phyloP scores from a whole-genome alignment of 2,329 filamentous ascomycete genomes.

The Dothiorella sarmentorum region DNA sequence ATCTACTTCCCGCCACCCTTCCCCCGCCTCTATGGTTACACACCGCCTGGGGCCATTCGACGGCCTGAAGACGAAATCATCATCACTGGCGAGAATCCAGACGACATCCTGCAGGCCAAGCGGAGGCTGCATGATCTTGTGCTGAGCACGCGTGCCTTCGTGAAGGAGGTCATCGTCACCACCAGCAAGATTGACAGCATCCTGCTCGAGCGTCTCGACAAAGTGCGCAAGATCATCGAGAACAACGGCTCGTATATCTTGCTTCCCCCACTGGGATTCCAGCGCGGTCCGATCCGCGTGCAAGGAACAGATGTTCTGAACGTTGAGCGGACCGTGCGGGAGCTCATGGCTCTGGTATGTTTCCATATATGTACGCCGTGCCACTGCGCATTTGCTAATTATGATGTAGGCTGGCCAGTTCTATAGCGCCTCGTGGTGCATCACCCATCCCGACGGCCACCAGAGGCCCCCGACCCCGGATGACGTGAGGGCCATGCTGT shows the following conservation, averaged over 20 bases:
- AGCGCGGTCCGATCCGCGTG: slow-evolving; percentile 79
- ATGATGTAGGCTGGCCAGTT: slow-evolving; percentile 78
- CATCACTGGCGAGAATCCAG: slow-evolving; percentile 84
- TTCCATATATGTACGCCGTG: slow-evolving; percentile 13
- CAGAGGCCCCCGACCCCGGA: slow-evolving; percentile 59
- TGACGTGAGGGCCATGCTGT: slow-evolving; percentile 85
- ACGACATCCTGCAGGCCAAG: slow-evolving; percentile 85
- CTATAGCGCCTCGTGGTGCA: slow-evolving; percentile 95
- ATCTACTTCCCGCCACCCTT: slow-evolving; percentile 98
- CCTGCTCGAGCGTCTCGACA: slow-evolving; percentile 84
- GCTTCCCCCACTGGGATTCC: slow-evolving; percentile 82
- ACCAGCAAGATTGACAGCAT: slow-evolving; percentile 94
- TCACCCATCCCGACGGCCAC: slow-evolving; percentile 69
- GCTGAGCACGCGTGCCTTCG: slow-evolving; percentile 66
- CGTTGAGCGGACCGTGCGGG: slow-evolving; percentile 89
- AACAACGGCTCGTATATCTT: slow-evolving; percentile 93
- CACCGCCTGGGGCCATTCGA: slow-evolving; percentile 73
- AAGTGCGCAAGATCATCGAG: slow-evolving; percentile 97
- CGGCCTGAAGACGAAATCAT: slow-evolving; percentile 88
- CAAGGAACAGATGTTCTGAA: slow-evolving; percentile 92
- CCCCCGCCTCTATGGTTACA: slow-evolving; percentile 86
- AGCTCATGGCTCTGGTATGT: slow-evolving; percentile 88
- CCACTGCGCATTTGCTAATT: slow-evolving; percentile 24
- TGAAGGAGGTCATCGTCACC: slow-evolving; percentile 89
- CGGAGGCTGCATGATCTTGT: slow-evolving; percentile 86